Percentiles rank a stretch among this genome's conserved stretches.
These are phyloP conservation scores for Penicillium canariense DNA, from an alignment of 495 filamentous ascomycete genomes.

Conservation along the genomic window DNA sequence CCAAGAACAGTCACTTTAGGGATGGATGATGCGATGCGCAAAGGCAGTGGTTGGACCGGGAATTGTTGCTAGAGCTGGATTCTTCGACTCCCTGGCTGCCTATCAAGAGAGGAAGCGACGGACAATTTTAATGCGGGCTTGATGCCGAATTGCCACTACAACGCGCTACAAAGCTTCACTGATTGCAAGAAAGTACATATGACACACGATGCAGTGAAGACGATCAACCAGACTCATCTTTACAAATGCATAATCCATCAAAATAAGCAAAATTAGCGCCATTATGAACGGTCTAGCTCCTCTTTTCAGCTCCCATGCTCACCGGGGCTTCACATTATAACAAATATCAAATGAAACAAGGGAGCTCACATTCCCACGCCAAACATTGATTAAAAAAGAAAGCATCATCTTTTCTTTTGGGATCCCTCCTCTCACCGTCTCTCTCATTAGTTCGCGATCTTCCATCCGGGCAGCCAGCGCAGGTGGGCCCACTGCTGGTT, in stretches of 20 bases:
- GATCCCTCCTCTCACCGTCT: neutral
- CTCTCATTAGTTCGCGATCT: constrained; percentile 44
- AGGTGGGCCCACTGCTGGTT: constrained; percentile 84
- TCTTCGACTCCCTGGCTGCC: no score
- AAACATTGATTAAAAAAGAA: neutral
- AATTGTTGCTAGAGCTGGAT: constrained; percentile 43
- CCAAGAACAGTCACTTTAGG: constrained; percentile 57
- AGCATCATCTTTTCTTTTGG: neutral
- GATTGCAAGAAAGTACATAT: constrained; percentile 5
- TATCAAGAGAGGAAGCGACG: no score
- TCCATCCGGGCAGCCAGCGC: constrained; percentile 77
- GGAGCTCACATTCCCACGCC: neutral
- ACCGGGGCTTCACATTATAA: neutral
- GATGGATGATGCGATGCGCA: constrained; percentile 54
- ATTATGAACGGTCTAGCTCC: neutral
- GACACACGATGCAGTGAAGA: neutral
- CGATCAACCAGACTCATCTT: neutral
- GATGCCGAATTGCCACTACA: neutral
- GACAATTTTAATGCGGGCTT: constrained; percentile 1
- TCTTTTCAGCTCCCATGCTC: neutral
- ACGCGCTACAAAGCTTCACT: neutral
- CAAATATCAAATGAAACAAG: neutral
- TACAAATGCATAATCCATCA: constrained; percentile 3
- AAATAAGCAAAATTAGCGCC: neutral
- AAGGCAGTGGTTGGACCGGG: constrained; percentile 43